Conservation (phyloP, 1,284 basidiomycete genomes). For the Fomitopsis pinicola region DNA sequence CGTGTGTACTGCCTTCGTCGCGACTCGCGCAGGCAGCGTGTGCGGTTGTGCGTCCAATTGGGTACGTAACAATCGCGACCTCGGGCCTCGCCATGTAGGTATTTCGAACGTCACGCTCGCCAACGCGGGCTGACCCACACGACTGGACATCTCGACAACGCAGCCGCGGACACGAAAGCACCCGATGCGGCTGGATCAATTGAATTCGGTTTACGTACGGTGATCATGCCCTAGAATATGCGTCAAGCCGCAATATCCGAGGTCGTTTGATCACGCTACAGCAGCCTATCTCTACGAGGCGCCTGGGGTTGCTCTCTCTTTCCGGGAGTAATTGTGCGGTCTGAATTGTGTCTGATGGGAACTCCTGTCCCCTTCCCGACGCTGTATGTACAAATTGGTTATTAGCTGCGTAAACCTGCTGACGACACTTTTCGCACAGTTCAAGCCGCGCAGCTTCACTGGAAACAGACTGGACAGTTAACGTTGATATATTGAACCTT, state of each 20-base stretch:
- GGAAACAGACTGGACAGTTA: too few species aligned
- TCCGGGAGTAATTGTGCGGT: too few species aligned
- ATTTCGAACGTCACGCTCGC: not conserved
- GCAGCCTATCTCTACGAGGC: too few species aligned
- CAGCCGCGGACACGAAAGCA: not conserved
- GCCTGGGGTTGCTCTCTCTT: too few species aligned
- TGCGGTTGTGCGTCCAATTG: not conserved
- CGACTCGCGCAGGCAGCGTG: not conserved
- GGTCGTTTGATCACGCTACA: not conserved
- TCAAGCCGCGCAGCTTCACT: too few species aligned
- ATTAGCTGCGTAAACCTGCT: too few species aligned
- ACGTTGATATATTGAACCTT: too few species aligned
- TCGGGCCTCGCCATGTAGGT: not conserved
- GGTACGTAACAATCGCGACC: not conserved
- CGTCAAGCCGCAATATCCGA: not conserved
- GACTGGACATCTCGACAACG: not conserved
- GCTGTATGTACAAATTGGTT: too few species aligned
- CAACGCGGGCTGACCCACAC: too few species aligned
- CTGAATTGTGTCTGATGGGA: too few species aligned
- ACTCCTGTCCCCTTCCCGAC: too few species aligned
- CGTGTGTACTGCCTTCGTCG: not conserved
- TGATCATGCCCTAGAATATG: not conserved
- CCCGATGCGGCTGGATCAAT: not conserved
- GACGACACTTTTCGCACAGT: too few species aligned
- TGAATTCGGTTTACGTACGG: not conserved